Conservation (phyloP, 2,329 filamentous ascomycete species). For the Calonectria pseudoturangicola region DNA sequence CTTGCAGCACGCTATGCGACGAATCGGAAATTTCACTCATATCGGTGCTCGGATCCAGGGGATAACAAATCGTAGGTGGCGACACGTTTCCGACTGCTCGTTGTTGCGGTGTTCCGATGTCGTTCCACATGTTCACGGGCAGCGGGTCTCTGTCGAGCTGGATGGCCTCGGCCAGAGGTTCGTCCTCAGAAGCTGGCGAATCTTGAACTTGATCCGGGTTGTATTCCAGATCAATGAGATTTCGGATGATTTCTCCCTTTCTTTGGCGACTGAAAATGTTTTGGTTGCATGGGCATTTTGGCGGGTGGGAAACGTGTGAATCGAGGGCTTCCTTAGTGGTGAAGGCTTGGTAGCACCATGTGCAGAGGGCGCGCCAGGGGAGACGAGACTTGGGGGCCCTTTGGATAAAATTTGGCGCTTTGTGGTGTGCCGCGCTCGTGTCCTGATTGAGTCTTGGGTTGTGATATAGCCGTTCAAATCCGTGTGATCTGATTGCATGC, state of each 20-base stretch:
- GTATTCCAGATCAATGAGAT: not conserved
- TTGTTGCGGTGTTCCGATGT: not conserved
- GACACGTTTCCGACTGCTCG: not conserved
- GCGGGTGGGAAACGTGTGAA: not conserved
- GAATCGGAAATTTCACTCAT: too few species aligned
- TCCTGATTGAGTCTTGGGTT: not conserved
- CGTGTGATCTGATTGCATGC: not conserved
- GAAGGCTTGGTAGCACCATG: slow-evolving; percentile 10
- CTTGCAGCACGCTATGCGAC: too few species aligned
- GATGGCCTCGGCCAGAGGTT: too few species aligned
- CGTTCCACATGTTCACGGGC: not conserved
- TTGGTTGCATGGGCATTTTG: not conserved
- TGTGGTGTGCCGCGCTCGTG: not conserved
- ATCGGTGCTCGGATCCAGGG: not conserved
- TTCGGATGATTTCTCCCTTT: not conserved
- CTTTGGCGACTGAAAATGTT: not conserved
- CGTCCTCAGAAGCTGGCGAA: too few species aligned
- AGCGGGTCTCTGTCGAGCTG: too few species aligned
- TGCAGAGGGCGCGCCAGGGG: slow-evolving; percentile 5
- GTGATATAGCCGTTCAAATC: not conserved
- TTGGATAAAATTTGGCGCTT: not conserved
- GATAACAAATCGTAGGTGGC: not conserved
- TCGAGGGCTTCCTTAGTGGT: not conserved
- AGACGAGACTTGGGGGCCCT: too few species aligned
- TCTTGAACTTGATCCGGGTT: too few species aligned